phyloP scores from a whole-genome alignment of 805 yeast genomes.

The Cyberlindnera mrakii region DNA sequence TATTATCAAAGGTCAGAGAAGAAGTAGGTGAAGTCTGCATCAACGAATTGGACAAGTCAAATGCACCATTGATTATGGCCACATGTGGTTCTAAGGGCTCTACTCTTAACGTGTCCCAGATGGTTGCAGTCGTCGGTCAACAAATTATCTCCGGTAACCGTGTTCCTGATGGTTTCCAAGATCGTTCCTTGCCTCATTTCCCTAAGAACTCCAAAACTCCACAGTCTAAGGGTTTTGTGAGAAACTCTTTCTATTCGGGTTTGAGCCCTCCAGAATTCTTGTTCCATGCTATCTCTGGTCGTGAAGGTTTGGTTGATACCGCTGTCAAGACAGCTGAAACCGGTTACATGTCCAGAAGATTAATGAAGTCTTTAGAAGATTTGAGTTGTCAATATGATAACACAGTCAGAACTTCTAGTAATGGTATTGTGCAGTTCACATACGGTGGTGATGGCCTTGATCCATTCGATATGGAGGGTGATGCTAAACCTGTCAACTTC shows the following conservation, averaged over 20 bases:
- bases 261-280: slow-evolving; percentile 93
- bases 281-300: slow-evolving; percentile 98
- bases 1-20: slow-evolving; percentile 94
- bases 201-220: slow-evolving; percentile 94
- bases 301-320: slow-evolving; percentile 99
- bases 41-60: slow-evolving; percentile 77
- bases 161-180: slow-evolving; percentile 99
- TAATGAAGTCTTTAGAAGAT: slow-evolving; percentile 97
- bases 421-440: slow-evolving; percentile 94
- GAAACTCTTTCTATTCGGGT: slow-evolving; percentile 93
- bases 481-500: slow-evolving; percentile 93
- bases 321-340: slow-evolving; percentile 99
- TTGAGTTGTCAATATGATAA: slow-evolving; percentile 87
- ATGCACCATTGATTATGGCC: slow-evolving; percentile 98
- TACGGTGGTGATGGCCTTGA: slow-evolving; percentile 99
- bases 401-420: slow-evolving; percentile 91
- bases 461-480: slow-evolving; percentile 99
- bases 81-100: slow-evolving; percentile 99
- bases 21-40: slow-evolving; percentile 99
- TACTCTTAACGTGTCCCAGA: slow-evolving; percentile 94
- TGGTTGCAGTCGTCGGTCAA: slow-evolving; percentile 99
- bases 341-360: slow-evolving; percentile 96
- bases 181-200: slow-evolving; percentile 95
- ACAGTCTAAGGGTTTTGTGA: slow-evolving; percentile 94
- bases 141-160: slow-evolving; percentile 98